These are phyloP conservation scores for Rhinocladiella mackenziei DNA, from an alignment of 2,329 filamentous ascomycete genomes.

Conservation along the genomic window DNA sequence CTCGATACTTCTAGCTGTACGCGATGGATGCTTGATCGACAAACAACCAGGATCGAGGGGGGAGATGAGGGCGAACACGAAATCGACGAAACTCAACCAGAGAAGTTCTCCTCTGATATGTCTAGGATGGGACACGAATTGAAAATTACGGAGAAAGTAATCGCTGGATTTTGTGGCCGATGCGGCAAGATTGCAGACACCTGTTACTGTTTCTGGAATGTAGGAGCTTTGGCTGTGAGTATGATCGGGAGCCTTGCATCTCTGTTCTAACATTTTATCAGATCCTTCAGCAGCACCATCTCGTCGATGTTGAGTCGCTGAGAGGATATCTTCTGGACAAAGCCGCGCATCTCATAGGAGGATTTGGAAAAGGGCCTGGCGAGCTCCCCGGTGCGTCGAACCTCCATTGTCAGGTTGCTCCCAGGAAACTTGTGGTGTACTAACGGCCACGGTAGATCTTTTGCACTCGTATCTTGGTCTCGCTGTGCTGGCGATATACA, in stretches of 20 bases:
- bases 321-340: slow-evolving; percentile 78
- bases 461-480: slow-evolving; percentile 89
- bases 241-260: neutral
- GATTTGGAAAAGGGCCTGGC: slow-evolving; percentile 77
- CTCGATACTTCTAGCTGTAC: slow-evolving; percentile 41
- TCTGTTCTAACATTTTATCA: slow-evolving; percentile 33
- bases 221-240: slow-evolving; percentile 56
- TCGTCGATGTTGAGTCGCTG: slow-evolving; percentile 59
- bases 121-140: neutral
- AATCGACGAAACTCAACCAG: neutral
- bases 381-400: slow-evolving; percentile 28
- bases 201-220: slow-evolving; percentile 93
- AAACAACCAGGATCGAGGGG: slow-evolving; percentile 56
- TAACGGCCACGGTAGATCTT: slow-evolving; percentile 52
- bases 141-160: neutral
- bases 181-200: slow-evolving; percentile 91
- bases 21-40: slow-evolving; percentile 60
- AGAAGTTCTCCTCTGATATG: slow-evolving; percentile 1
- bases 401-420: neutral
- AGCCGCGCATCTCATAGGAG: slow-evolving; percentile 81
- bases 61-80: slow-evolving; percentile 46
- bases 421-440: neutral
- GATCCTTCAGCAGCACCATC: slow-evolving; percentile 55
- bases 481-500: slow-evolving; percentile 69
- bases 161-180: slow-evolving; percentile 79